Evolutionary conservation across 164 flowering plant species (phyloP).

Genomic region (Kalanchoe fedtschenkoi): DNA sequence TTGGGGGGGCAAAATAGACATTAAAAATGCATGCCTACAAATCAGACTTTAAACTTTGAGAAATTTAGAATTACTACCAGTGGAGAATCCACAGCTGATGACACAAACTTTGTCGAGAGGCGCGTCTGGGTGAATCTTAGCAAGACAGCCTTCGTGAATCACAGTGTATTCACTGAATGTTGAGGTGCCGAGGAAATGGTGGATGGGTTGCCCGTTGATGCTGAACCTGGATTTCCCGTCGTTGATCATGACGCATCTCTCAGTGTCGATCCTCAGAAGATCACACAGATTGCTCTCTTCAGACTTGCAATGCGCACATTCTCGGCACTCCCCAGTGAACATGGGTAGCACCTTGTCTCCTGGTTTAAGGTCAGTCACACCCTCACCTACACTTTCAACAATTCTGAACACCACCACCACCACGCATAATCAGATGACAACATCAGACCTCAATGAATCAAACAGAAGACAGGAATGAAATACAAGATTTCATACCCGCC

Average conservation of each 20-base stretch:
- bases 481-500: constrained; percentile 18
- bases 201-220: constrained; percentile 22
- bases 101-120: constrained; percentile 41
- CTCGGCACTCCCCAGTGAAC: constrained; percentile 35
- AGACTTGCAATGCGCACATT: constrained; percentile 29
- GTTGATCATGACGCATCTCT: constrained; percentile 26
- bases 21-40: background rate
- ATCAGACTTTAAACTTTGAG: background rate
- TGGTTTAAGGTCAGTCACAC: constrained; percentile 27
- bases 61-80: constrained; percentile 15
- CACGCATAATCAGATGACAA: background rate
- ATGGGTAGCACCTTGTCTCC: constrained; percentile 38
- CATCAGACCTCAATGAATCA: background rate
- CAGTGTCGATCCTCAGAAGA: constrained; percentile 36
- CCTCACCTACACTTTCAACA: constrained; percentile 36
- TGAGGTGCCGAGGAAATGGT: constrained; percentile 36
- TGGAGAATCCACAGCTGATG: constrained; percentile 36
- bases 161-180: constrained; percentile 43
- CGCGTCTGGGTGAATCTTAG: constrained; percentile 41
- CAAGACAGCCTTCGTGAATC: constrained; percentile 26
- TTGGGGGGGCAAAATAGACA: constrained; percentile 4
- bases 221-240: constrained; percentile 28
- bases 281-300: constrained; percentile 44
- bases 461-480: background rate
- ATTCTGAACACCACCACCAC: constrained; percentile 13